These are phyloP conservation scores for Metschnikowia cerradonensis DNA, from an alignment of 805 yeast species.

Conservation along the genomic window DNA sequence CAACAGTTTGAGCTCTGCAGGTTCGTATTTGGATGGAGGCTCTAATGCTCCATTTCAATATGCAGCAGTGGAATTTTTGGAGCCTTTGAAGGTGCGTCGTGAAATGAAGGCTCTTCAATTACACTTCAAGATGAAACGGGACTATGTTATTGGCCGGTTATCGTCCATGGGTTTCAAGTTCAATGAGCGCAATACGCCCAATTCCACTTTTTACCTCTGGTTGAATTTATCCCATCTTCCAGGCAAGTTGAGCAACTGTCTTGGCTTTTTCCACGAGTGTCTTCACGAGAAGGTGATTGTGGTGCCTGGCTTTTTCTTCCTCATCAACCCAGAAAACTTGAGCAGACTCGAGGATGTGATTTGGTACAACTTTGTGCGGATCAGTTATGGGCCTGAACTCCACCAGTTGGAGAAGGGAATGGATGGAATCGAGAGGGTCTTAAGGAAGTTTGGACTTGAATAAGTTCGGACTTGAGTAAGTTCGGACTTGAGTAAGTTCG, in stretches of 20 bases:
- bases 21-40: slow-evolving; percentile 59
- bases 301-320: slow-evolving; percentile 62
- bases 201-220: slow-evolving; percentile 60
- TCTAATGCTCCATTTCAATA: slow-evolving; percentile 59
- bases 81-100: slow-evolving; percentile 45
- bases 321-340: slow-evolving; percentile 52
- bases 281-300: slow-evolving; percentile 55
- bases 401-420: slow-evolving; percentile 48
- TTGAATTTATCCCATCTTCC: slow-evolving; percentile 53
- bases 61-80: slow-evolving; percentile 52
- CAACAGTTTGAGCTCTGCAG: slow-evolving; percentile 52
- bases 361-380: slow-evolving; percentile 56
- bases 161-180: slow-evolving; percentile 52
- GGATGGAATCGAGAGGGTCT: slow-evolving; percentile 55
- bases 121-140: slow-evolving; percentile 56
- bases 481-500: no score
- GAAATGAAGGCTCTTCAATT: slow-evolving; percentile 57
- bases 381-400: slow-evolving; percentile 59
- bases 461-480: no score
- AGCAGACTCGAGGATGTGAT: slow-evolving; percentile 49
- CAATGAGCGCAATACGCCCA: slow-evolving; percentile 42
- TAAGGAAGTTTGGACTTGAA: slow-evolving; percentile 31
- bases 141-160: slow-evolving; percentile 48
- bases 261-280: slow-evolving; percentile 62
- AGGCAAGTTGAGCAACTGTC: slow-evolving; percentile 51